Base-by-base conservation (phyloP, 371 early-diverging fungal species). In the Batkoa obscura region DNA sequence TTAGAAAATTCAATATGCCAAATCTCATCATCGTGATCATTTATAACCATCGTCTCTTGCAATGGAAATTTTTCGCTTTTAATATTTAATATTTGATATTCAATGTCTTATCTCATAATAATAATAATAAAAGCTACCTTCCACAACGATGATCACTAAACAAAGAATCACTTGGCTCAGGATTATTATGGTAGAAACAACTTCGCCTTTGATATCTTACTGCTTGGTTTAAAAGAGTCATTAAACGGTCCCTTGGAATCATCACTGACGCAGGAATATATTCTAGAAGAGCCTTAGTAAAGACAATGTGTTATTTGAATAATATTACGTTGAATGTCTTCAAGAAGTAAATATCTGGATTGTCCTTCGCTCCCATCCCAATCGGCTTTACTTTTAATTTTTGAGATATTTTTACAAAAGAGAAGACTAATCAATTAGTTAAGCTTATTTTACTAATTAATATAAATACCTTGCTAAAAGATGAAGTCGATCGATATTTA, bases 1-100 rank as follows among this genome's bases (percentile, higher is more conserved):
- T 85, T 81, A 2, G 94, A 92, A 62, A 94, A 94, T 1, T 81
- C 71, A 42, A 94, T 68, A 61, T 84, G 86, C 98, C 98, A 97
- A 0, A 97, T 93, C 66, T 97, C 96, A 64, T 94, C 90, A 2
- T 66, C 62, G 62, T 95, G 98, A 6, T 80, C 86, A 17, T 69
- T 68, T 4, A 94, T 66, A 2, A 80, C 68, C 43, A 79, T 75
- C 6, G 73, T 0, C 82, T 78, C 8, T 60, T 58, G 54, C 62
- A 49, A 15, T 80, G 83, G 52, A 81, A 78, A 9, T 59, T 58
- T 15, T 58, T 61, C 52, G 23, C 54, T 53, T n/a, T 50, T 34
- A 39, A 34, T 38, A 12, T 3, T 36, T 49, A 15, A 30, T 17
- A 8, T 10, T 1, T 42, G 13, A 10, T 32, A 23, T n/a, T 9